Evolutionary conservation across 768 basidiomycete species (phyloP).

Genomic region (Suillus cothurnatus): DNA sequence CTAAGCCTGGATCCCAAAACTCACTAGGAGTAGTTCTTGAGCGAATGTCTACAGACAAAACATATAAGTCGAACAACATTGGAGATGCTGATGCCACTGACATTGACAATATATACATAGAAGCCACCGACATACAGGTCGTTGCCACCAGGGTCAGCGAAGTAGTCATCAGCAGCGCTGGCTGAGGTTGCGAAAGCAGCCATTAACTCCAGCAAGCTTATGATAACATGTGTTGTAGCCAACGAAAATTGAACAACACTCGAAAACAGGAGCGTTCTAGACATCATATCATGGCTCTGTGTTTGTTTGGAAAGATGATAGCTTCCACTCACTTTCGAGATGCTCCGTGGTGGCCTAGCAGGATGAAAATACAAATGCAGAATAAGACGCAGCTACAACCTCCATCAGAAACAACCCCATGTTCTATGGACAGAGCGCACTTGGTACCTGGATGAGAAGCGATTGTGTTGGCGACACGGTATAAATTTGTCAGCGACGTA

Average conservation of each 20-base stretch:
- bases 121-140: conserved; percentile 17
- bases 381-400: conserved; percentile 8
- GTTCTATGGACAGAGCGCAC: not conserved
- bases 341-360: not conserved
- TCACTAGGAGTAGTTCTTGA: conserved; percentile 20
- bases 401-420: not conserved
- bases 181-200: conserved; percentile 8
- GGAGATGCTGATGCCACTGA: conserved; percentile 6
- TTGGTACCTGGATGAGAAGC: not conserved
- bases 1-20: conserved; percentile 7
- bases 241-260: conserved; percentile 22
- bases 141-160: conserved; percentile 5
- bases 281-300: not conserved
- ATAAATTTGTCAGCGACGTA: conserved; percentile 8
- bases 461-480: not conserved
- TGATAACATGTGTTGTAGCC: conserved; percentile 11
- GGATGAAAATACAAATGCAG: conserved; percentile 7
- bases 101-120: conserved; percentile 16
- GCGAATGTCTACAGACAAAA: conserved; percentile 15
- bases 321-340: conserved; percentile 6
- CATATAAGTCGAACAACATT: not conserved
- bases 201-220: conserved; percentile 18
- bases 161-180: conserved; percentile 7
- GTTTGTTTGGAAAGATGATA: not conserved
- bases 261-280: conserved; percentile 15